phyloP scores from a whole-genome alignment of 495 filamentous ascomycete species.

The Pseudoneurospora amorphoporcata region DNA sequence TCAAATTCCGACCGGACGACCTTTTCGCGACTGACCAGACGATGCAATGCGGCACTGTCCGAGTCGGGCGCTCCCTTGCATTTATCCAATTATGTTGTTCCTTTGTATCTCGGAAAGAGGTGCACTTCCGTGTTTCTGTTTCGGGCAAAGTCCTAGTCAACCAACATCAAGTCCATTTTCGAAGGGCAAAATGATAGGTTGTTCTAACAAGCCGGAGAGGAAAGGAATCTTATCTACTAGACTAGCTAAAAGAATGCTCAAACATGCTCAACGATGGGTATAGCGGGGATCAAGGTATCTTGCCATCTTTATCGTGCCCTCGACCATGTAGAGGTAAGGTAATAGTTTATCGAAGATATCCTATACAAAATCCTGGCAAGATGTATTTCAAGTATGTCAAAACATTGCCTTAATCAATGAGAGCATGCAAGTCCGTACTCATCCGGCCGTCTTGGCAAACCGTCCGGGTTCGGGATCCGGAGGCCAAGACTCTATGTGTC shows the following conservation, averaged over 20 bases:
- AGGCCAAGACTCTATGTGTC: not conserved
- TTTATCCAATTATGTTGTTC: not conserved
- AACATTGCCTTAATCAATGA: not conserved
- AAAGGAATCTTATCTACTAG: too few species aligned
- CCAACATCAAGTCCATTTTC: not conserved
- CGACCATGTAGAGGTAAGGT: not conserved
- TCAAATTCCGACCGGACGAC: not conserved
- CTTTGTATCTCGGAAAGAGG: not conserved
- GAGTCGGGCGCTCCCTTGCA: not conserved
- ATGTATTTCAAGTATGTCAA: not conserved
- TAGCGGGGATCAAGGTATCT: not conserved
- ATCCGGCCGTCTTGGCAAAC: not conserved
- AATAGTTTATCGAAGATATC: not conserved
- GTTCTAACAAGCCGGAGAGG: not conserved
- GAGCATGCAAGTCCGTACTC: not conserved
- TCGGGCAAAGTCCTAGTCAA: not conserved
- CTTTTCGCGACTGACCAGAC: not conserved
- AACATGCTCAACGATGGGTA: too few species aligned
- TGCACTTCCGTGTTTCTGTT: not conserved
- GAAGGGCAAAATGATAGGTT: not conserved
- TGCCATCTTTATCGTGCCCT: not conserved
- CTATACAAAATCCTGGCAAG: not conserved
- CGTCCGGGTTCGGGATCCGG: not conserved
- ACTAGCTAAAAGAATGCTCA: too few species aligned
- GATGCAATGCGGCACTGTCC: not conserved